Conservation (phyloP, 2,329 filamentous ascomycete species). For the Beauveria medogensis region DNA sequence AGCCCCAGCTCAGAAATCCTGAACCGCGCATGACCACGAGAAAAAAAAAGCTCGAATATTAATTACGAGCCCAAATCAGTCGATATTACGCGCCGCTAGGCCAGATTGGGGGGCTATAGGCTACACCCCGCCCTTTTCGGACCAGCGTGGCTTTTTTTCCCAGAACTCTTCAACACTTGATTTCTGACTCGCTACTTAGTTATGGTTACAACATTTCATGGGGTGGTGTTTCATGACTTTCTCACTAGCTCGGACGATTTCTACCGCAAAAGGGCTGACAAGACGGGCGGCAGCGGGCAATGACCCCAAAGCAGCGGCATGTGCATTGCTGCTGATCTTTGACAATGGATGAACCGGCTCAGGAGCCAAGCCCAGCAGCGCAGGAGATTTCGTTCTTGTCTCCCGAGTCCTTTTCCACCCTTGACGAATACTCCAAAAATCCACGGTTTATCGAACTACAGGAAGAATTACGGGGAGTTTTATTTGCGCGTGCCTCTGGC, state of each 20-base stretch:
- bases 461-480: constrained; percentile 33
- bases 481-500: constrained; percentile 27
- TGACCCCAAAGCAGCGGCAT: not conserved
- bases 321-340: not conserved
- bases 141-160: not conserved
- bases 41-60: not conserved
- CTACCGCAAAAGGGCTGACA: not conserved
- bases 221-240: not conserved
- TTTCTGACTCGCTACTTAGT: constrained; percentile 5
- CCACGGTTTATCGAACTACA: constrained; percentile 37
- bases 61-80: not conserved
- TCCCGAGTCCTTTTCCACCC: constrained; percentile 17
- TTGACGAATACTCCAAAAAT: constrained; percentile 26
- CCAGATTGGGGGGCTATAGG: constrained; percentile 11
- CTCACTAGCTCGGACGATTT: not conserved
- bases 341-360: not conserved
- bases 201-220: not conserved
- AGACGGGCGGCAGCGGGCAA: not conserved
- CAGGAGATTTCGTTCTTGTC: constrained; percentile 9
- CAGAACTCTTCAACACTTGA: not conserved
- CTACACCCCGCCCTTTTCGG: constrained; percentile 11
- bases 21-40: constrained; percentile 5
- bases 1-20: not conserved
- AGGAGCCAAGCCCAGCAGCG: not conserved
- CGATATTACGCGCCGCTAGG: constrained; percentile 2